A percentile compares a stretch with the other conserved stretches of the same genome.
These are phyloP conservation scores for Rubia tinctorum DNA, from an alignment of 305 asterid species.

Conservation along the genomic window DNA sequence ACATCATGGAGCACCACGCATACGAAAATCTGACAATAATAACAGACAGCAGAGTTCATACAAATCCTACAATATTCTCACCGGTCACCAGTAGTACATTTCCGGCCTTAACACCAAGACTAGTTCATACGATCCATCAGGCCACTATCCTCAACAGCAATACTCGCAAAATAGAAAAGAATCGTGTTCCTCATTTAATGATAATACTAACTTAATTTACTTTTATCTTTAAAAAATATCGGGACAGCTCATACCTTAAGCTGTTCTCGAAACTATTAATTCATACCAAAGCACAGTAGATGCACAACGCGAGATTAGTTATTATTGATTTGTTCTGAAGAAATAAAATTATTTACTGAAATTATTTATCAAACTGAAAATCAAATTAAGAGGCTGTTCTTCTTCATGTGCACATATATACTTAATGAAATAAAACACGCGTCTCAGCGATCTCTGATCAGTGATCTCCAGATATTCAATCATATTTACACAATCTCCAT, in stretches of 20 bases:
- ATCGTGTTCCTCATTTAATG: background rate
- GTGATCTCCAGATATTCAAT: conserved; percentile 9
- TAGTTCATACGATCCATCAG: background rate
- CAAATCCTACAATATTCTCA: background rate
- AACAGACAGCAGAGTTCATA: background rate
- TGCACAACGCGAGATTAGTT: background rate
- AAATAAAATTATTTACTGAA: background rate
- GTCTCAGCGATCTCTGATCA: background rate
- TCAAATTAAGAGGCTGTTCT: background rate
- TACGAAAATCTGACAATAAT: background rate
- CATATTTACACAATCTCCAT: background rate
- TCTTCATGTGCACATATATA: background rate
- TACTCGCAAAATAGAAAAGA: background rate
- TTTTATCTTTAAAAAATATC: background rate
- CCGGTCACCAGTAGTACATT: background rate
- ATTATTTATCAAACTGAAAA: background rate
- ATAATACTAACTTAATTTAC: background rate
- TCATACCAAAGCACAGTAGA: background rate
- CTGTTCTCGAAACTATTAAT: background rate
- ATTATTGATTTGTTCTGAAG: background rate
- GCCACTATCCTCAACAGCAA: background rate
- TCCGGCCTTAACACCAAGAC: conserved; percentile 2
- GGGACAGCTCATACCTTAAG: background rate
- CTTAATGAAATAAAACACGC: background rate
- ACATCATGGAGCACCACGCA: background rate